Evolutionary conservation across 2,329 filamentous ascomycete genomes (phyloP).

Genomic region (Cryphonectria parasitica): DNA sequence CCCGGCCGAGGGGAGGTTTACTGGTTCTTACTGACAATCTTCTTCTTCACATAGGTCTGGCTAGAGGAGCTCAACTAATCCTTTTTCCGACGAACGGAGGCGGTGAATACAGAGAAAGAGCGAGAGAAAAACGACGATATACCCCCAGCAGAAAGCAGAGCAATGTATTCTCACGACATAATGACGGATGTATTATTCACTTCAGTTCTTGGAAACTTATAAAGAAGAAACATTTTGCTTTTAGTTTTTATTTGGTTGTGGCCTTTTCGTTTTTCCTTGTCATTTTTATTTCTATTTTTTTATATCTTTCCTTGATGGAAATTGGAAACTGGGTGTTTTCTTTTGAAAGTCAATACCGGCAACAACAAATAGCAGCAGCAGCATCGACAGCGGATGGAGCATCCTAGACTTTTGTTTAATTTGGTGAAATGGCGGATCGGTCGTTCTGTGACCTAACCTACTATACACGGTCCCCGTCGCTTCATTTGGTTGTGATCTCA

Average conservation of each 20-base stretch:
- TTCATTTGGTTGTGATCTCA: neutral
- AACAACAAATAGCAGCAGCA: slow-evolving; percentile 8
- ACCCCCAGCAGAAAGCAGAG: slow-evolving; percentile 24
- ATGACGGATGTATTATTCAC: slow-evolving; percentile 26
- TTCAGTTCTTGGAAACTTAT: slow-evolving; percentile 4
- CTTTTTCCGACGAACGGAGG: slow-evolving; percentile 10
- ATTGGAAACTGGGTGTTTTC: neutral
- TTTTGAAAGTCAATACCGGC: neutral
- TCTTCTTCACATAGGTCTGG: slow-evolving; percentile 38
- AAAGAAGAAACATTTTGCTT: neutral
- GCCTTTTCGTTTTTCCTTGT: neutral
- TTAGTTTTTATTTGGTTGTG: neutral
- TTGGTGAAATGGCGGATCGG: slow-evolving; percentile 18
- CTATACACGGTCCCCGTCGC: neutral
- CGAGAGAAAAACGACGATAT: slow-evolving; percentile 26
- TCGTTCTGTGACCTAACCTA: neutral
- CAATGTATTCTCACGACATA: slow-evolving; percentile 27
- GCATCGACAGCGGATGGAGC: slow-evolving; percentile 28
- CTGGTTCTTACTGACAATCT: slow-evolving; percentile 33
- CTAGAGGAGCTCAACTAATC: slow-evolving; percentile 36
- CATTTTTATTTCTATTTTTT: neutral
- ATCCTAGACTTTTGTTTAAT: slow-evolving; percentile 26
- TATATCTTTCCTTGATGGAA: neutral
- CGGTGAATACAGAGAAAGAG: neutral
- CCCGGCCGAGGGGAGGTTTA: too few species aligned